Evolutionary conservation across 257 asterid species (phyloP).

Genomic region (Lantana camara): DNA sequence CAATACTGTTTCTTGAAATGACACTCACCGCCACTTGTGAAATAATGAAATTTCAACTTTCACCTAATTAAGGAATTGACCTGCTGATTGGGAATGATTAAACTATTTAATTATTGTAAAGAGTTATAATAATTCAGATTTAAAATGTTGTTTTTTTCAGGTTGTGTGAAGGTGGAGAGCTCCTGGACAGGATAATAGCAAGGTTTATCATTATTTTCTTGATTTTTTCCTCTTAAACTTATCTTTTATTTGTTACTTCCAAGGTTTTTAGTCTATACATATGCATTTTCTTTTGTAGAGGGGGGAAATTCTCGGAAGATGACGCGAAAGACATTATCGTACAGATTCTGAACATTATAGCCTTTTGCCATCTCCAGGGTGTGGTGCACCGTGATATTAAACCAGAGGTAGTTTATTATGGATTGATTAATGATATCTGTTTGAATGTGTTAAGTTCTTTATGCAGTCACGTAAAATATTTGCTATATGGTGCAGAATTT

Average conservation of each 20-base stretch:
- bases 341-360: slow-evolving; percentile 62
- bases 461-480: too few relatives aligned
- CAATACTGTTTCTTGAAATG: neutral
- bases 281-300: slow-evolving; percentile 41
- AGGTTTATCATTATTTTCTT: slow-evolving; percentile 41
- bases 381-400: slow-evolving; percentile 81
- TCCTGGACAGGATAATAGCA: slow-evolving; percentile 62
- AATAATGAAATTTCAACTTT: too few relatives aligned
- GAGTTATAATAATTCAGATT: neutral
- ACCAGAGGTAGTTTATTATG: slow-evolving; percentile 58
- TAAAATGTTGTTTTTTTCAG: slow-evolving; percentile 31
- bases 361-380: slow-evolving; percentile 52
- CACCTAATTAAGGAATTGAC: neutral
- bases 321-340: slow-evolving; percentile 54
- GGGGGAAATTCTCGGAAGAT: slow-evolving; percentile 65
- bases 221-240: neutral
- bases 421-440: neutral
- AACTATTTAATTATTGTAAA: neutral
- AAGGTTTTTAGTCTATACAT: neutral
- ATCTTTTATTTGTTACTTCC: neutral
- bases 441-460: neutral
- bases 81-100: neutral
- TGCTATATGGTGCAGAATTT: slow-evolving; percentile 50
- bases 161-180: slow-evolving; percentile 83
- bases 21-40: too few relatives aligned